These are phyloP conservation scores for sunflower (Helianthus annuus) DNA, from an alignment of 129 eudicot genomes.

Conservation along the genomic window HanXRQr2.0-SUNRISE NC_035441.2:74466555-74467054, in stretches of 20 bases:
- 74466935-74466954: too few species aligned
- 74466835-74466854: too few species aligned
- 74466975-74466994: too few species aligned
- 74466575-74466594: constrained; percentile 24
- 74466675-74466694: constrained; percentile 16
- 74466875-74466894: too few species aligned
- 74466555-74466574: constrained; percentile 30
- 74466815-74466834: background rate
- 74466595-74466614: constrained; percentile 24
- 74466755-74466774: constrained; percentile 5
- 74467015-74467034: too few species aligned
- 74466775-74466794: background rate
- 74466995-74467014: too few species aligned
- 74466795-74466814: background rate
- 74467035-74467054: too few species aligned
- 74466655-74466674: constrained; percentile 18
- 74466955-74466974: too few species aligned
- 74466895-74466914: too few species aligned
- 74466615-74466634: constrained; percentile 26
- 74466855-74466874: too few species aligned
- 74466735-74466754: background rate
- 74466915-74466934: too few species aligned
- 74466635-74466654: background rate
- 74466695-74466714: background rate
- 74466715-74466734: background rate